phyloP scores from a whole-genome alignment of 2,329 filamentous ascomycete species.

The Dryadomyces quercus-mongolicae region DNA sequence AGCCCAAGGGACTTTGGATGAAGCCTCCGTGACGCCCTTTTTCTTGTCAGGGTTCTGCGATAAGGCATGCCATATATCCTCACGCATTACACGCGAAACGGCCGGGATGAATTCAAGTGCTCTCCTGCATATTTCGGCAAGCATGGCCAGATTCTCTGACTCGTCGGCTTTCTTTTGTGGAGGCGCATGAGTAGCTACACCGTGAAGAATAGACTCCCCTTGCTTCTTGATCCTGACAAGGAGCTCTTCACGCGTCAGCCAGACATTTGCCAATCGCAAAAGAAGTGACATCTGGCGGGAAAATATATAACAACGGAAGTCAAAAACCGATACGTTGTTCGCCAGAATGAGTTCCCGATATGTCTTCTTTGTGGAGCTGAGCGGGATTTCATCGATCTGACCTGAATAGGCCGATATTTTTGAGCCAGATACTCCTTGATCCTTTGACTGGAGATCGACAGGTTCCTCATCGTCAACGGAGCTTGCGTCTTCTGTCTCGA shows the following conservation, averaged over 20 bases:
- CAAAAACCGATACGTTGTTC: conserved; percentile 91
- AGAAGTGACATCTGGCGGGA: conserved; percentile 75
- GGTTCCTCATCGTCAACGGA: conserved; percentile 28
- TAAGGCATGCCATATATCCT: conserved; percentile 57
- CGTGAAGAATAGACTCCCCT: conserved; percentile 44
- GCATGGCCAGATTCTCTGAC: conserved; percentile 60
- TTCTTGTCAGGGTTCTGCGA: conserved; percentile 10
- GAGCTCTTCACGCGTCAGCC: conserved; percentile 49
- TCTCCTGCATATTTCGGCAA: conserved; percentile 79
- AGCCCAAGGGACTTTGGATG: conserved; percentile 17
- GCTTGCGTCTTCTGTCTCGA: conserved; percentile 12
- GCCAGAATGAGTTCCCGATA: conserved; percentile 87
- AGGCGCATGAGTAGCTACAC: conserved; percentile 38
- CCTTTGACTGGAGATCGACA: conserved; percentile 35
- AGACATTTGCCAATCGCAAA: conserved; percentile 67
- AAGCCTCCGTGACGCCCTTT: conserved; percentile 20
- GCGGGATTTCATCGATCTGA: conserved; percentile 39
- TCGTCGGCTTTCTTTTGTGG: conserved; percentile 41
- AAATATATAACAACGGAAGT: conserved; percentile 91
- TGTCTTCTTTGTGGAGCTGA: conserved; percentile 57
- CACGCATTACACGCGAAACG: conserved; percentile 65
- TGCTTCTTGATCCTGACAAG: conserved; percentile 50
- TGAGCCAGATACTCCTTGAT: not conserved
- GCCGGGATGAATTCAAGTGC: conserved; percentile 75
- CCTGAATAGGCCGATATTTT: not conserved